These are phyloP conservation scores for Wallacemonas rigidus DNA, from an alignment of 208 protist genomes.

Conservation along the genomic window DNA sequence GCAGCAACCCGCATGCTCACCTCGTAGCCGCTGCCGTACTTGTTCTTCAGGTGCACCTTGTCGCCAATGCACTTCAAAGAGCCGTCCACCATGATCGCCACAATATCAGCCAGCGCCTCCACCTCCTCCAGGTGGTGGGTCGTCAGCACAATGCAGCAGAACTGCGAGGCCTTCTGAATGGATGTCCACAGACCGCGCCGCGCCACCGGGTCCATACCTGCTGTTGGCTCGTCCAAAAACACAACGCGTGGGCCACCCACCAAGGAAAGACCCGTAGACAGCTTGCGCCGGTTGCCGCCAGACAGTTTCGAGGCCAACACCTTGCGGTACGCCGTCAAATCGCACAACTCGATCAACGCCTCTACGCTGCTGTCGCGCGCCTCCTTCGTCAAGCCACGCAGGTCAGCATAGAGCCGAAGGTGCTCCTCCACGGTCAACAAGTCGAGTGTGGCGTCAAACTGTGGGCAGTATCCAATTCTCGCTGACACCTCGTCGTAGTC, in stretches of 20 bases:
- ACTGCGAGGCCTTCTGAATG: slow-evolving; percentile 42
- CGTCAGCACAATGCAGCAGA: slow-evolving; percentile 70
- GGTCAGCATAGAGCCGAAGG: slow-evolving; percentile 33
- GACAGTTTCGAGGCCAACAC: slow-evolving; percentile 29
- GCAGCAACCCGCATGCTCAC: slow-evolving; percentile 29
- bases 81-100: slow-evolving; percentile 86
- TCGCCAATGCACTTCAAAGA: slow-evolving; percentile 72
- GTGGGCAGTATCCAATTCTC: slow-evolving; percentile 87
- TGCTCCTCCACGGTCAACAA: slow-evolving; percentile 83
- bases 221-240: slow-evolving; percentile 80
- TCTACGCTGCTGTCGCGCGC: slow-evolving; percentile 26
- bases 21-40: slow-evolving; percentile 61
- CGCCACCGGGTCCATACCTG: slow-evolving; percentile 74
- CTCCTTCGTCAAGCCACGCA: slow-evolving; percentile 55
- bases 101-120: slow-evolving; percentile 57
- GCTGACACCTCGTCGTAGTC: slow-evolving; percentile 43
- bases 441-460: slow-evolving; percentile 87
- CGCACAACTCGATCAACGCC: slow-evolving; percentile 57
- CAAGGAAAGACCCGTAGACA: slow-evolving; percentile 62
- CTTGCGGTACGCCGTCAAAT: slow-evolving; percentile 70
- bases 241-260: slow-evolving; percentile 66
- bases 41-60: slow-evolving; percentile 67
- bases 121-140: slow-evolving; percentile 91
- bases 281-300: slow-evolving; percentile 81
- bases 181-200: slow-evolving; percentile 64